Evolutionary conservation across 345 rosid genomes (phyloP).

Genomic region (Noccaea caerulescens): DNA sequence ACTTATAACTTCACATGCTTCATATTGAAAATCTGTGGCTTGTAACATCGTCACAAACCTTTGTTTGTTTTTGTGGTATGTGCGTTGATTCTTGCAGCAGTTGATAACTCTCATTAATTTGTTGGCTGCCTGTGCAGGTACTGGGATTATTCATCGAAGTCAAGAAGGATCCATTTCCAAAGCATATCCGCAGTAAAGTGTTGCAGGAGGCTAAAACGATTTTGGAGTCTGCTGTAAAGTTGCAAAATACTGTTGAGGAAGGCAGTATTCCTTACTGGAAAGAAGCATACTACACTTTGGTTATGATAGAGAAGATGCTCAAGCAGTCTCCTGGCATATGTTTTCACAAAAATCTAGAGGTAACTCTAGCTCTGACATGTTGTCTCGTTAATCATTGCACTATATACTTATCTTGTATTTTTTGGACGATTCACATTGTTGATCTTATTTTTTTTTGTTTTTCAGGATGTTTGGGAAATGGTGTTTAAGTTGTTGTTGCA

Average conservation of each 20-base stretch:
- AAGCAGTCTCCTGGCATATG: slow-evolving; percentile 48
- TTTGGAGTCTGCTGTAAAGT: slow-evolving; percentile 53
- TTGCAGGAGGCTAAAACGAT: slow-evolving; percentile 49
- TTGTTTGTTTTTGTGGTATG: background rate
- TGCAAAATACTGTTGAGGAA: slow-evolving; percentile 49
- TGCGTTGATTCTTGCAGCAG: background rate
- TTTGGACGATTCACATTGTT: background rate
- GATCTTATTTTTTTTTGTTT: no score
- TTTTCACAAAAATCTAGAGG: slow-evolving; percentile 59
- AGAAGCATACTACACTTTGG: slow-evolving; percentile 75
- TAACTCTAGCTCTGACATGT: slow-evolving; percentile 22
- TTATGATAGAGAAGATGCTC: slow-evolving; percentile 82
- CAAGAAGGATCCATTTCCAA: slow-evolving; percentile 51
- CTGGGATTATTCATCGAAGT: slow-evolving; percentile 73
- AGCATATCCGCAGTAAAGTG: slow-evolving; percentile 47
- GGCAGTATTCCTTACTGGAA: slow-evolving; percentile 62
- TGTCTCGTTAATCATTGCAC: background rate
- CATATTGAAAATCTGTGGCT: background rate
- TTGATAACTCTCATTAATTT: slow-evolving; percentile 16
- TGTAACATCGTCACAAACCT: slow-evolving; percentile 13
- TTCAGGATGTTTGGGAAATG: slow-evolving; percentile 64
- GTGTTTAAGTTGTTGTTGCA: slow-evolving; percentile 69
- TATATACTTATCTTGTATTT: background rate
- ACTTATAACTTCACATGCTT: slow-evolving; percentile 13
- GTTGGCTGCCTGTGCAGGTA: slow-evolving; percentile 53